phyloP scores from a whole-genome alignment of 2,329 filamentous ascomycete species.

The Trichoderma oligosporum region DNA sequence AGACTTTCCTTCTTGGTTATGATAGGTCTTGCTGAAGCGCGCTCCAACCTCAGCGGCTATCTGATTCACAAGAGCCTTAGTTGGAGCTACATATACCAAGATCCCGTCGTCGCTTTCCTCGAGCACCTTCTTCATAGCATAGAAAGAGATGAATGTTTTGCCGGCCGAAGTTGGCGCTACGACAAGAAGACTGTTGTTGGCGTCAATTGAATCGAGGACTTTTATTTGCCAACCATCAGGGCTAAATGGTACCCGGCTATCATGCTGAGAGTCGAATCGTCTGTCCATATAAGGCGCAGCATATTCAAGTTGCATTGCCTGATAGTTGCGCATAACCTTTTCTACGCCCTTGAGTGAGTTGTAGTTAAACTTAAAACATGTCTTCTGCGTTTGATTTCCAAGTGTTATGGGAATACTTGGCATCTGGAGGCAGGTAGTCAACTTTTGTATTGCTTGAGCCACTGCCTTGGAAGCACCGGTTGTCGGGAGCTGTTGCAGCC shows the following conservation, averaged over 20 bases:
- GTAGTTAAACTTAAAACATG: slow-evolving; percentile 10
- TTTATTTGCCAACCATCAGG: slow-evolving; percentile 74
- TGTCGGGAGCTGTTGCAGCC: slow-evolving; percentile 23
- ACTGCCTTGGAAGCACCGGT: slow-evolving; percentile 20
- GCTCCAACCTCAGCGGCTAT: slow-evolving; percentile 76
- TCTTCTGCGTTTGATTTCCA: not conserved
- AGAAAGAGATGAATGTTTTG: slow-evolving; percentile 82
- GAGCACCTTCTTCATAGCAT: slow-evolving; percentile 75
- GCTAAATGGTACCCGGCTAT: slow-evolving; percentile 65
- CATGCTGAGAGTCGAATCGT: slow-evolving; percentile 64
- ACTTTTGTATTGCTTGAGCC: slow-evolving; percentile 18
- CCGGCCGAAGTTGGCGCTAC: slow-evolving; percentile 75
- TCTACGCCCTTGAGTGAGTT: not conserved
- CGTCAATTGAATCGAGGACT: slow-evolving; percentile 70
- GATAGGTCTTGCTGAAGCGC: slow-evolving; percentile 65
- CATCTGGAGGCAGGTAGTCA: slow-evolving; percentile 12
- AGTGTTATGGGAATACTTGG: not conserved
- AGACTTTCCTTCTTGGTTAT: slow-evolving; percentile 56
- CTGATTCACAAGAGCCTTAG: slow-evolving; percentile 78
- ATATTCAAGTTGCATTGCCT: slow-evolving; percentile 59
- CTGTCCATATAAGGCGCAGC: slow-evolving; percentile 72
- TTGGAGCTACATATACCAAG: slow-evolving; percentile 75
- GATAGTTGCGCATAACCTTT: not conserved
- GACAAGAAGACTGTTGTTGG: slow-evolving; percentile 65
- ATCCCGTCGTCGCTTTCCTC: slow-evolving; percentile 65